Evolutionary conservation across 768 basidiomycete species (phyloP), one percentile per base, ranked within the genome.

Genomic region (Boletus tomentosulus): DNA sequence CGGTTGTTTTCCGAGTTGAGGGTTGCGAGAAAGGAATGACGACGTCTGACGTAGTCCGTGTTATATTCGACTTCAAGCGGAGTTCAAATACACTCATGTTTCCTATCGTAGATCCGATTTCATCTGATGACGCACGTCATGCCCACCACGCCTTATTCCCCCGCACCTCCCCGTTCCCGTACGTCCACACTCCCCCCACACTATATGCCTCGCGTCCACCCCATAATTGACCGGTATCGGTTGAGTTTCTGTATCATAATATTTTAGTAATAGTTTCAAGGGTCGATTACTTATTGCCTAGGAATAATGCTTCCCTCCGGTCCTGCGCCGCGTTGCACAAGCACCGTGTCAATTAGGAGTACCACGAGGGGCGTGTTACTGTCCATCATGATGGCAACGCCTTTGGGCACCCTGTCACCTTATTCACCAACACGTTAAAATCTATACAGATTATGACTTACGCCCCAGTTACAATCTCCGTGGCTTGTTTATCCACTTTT

Each of bases 301-400:
- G 60, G 91, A 82, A 64, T 88, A 85, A 58, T 88, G 86, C 55
- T 75, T 74, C 39, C 87, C 86, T 91, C 85, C 22, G 73, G 66
- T 48, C 85, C 85, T 84, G 64, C 55, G 44, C 62, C 62, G 57
- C 59, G 60, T 48, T 41, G 39, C 38, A 46, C 50, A 51, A 57
- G 38, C 53, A 61, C 46, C 47, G 51, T 42, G 43, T 61, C 57
- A 58, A 55, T 55, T 55, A 51, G 34, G 50, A 49, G 28, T 19
- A 34, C 50, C 51, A 52, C 39, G 48, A 47, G 44, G 53, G 48
- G 53, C 59, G 6, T 38, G 33, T 57, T 47, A 78, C 81, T 82
- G 77, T 84, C 81, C 25, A 83, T 71, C 83, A 84, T 82, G 28
- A 84, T 53, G 12, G 81, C 81, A 34, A 82, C 61, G 58, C 84